Evolutionary conservation across 2,329 filamentous ascomycete genomes (phyloP).

Genomic region (Plenodomus tracheiphilus): DNA sequence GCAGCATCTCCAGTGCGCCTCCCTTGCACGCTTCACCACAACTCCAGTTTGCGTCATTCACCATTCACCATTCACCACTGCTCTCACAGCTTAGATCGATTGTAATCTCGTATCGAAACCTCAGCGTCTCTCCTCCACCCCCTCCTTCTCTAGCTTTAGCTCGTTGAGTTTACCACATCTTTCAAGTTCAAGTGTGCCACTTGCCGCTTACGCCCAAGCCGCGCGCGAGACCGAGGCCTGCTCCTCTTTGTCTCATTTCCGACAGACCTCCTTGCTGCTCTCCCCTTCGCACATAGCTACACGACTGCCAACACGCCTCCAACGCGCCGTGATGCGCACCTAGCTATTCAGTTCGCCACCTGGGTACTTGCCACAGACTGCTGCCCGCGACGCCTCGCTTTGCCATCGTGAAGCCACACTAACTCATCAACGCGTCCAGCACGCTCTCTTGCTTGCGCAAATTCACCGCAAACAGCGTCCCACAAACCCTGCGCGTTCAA

Average conservation of each 20-base stretch:
- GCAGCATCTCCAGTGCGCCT: conserved; percentile 16
- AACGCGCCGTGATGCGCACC: conserved; percentile 9
- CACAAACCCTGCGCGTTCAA: conserved; percentile 2
- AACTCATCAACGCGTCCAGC: conserved; percentile 18
- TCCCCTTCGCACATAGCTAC: conserved; percentile 1
- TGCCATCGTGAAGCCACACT: neutral
- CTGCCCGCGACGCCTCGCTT: neutral
- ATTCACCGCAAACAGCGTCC: conserved; percentile 2
- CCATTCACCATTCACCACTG: neutral
- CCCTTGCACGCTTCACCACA: conserved; percentile 11
- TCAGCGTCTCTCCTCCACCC: too few species aligned
- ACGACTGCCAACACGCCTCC: neutral
- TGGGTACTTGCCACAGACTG: conserved; percentile 1
- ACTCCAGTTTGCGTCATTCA: neutral
- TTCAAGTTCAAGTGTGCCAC: neutral
- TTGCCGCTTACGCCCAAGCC: conserved; percentile 10
- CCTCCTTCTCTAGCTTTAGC: neutral
- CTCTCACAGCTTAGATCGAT: neutral
- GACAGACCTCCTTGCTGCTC: conserved; percentile 4
- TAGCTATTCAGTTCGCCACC: conserved; percentile 4
- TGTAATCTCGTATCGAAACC: neutral
- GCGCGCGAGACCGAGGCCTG: conserved; percentile 10
- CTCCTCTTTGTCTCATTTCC: conserved; percentile 17
- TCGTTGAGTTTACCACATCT: neutral
- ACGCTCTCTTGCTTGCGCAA: conserved; percentile 12